Evolutionary conservation across 148 eudicot species (phyloP), one percentile per base, ranked within the genome.

Genomic region (Simmondsia chinensis): DNA sequence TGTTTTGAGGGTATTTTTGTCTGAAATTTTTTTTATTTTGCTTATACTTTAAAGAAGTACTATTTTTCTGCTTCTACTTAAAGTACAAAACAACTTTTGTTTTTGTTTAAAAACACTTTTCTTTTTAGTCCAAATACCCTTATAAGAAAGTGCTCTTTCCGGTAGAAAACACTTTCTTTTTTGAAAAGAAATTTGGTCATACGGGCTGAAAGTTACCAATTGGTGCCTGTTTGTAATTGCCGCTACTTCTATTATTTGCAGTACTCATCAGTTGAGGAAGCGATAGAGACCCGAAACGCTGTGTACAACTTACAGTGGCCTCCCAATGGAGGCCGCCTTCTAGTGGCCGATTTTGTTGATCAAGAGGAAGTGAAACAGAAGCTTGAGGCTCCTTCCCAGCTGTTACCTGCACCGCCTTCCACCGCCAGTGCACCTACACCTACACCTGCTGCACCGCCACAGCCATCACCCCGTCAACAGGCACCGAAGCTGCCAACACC

Each of bases 271-370:
- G 70, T 74, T 17, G 94, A 91, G 66, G 97, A 91, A 69, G 97
- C 97, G 39, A 52, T 66, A 46, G 85, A 72, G 61, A 91, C 97
- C 9, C 76, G 97, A 21, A 79, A 85, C 37, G 79, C 88, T 49
- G 73, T 91, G 4, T 85, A 76, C 70, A 82, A 91, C 60, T 55
- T 91, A 33, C 88, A 85, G 50, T 91, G 97, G 97, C 97, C 97
- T 37, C 63, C 83, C 31, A 81, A 91, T 41, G 97, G 97, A 6
- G 97, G 97, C 0, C 82, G 88, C 22, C 60, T 67, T 43, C 68
- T 91, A 33, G 40, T 68, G 21, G 97, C 94, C 0, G 97, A 91
- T 34, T 91, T 85, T 76, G 97, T 91, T 44, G 95, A 76, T 31
- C 80, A 93, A 11, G 76, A 81, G 61, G 95, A 84, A 65, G 97